Evolutionary conservation across 768 basidiomycete species (phyloP).

Genomic region (Trametes meyenii): DNA sequence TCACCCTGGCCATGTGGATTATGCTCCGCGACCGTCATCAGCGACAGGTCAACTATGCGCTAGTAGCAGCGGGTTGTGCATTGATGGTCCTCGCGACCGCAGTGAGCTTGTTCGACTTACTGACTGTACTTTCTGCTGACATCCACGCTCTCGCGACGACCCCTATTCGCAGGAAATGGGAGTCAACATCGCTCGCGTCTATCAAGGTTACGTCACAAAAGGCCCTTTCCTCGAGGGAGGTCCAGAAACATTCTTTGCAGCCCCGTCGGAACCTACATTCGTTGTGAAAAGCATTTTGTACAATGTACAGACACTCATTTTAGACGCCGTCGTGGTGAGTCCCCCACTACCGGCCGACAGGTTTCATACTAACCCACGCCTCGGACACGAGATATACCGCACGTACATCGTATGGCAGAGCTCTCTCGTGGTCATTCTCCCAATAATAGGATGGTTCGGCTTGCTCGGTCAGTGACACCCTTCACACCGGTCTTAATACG

Average conservation of each 20-base stretch:
- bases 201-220: constrained; percentile 8
- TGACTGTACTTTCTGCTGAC: background rate
- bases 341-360: background rate
- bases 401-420: constrained; percentile 39
- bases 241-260: constrained; percentile 11
- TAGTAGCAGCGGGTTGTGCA: constrained; percentile 23
- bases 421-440: constrained; percentile 31
- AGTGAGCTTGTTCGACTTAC: constrained; percentile 3
- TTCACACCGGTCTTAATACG: background rate
- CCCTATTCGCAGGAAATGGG: constrained; percentile 22
- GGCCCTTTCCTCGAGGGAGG: constrained; percentile 10
- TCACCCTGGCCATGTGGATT: constrained; percentile 29
- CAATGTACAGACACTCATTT: constrained; percentile 12
- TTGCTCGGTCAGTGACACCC: constrained; percentile 19
- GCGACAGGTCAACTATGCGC: constrained; percentile 21
- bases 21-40: constrained; percentile 24
- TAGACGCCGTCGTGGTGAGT: constrained; percentile 30
- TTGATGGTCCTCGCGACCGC: constrained; percentile 26
- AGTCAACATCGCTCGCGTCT: constrained; percentile 14
- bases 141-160: background rate
- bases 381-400: constrained; percentile 18
- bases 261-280: constrained; percentile 10
- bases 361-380: background rate
- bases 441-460: constrained; percentile 35
- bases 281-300: constrained; percentile 8